Conservation (phyloP, 306 rosid species). For the Dalbergia cochinchinensis region DNA sequence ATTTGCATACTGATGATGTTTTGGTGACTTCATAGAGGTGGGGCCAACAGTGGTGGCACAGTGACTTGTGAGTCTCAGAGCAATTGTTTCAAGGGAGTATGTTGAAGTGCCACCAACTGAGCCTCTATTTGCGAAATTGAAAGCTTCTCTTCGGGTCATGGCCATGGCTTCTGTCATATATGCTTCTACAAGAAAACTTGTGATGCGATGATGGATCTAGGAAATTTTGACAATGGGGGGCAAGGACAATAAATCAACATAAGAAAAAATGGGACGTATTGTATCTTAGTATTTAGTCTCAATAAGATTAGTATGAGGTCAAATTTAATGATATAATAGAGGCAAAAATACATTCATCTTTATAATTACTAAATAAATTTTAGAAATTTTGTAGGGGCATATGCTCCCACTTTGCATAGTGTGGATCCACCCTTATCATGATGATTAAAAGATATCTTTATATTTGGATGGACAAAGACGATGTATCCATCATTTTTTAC, state of each 20-base stretch:
- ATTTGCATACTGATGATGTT: neutral
- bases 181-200: conserved; percentile 64
- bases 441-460: neutral
- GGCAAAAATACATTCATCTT: no score
- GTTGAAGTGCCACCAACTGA: conserved; percentile 57
- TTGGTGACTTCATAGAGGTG: conserved; percentile 42
- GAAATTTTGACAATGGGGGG: no score
- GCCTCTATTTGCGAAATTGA: conserved; percentile 59
- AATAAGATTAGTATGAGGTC: no score
- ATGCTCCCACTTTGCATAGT: no score
- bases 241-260: no score
- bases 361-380: no score
- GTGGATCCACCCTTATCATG: no score
- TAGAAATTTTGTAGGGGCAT: no score
- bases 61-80: conserved; percentile 61
- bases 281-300: no score
- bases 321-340: no score
- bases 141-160: conserved; percentile 59
- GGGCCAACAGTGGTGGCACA: conserved; percentile 58
- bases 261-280: no score
- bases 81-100: conserved; percentile 60
- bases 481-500: neutral
- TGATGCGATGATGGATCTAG: neutral
- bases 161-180: conserved; percentile 69
- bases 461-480: neutral